Conservation (phyloP, 2,329 filamentous ascomycete genomes). For the Penicillium crustosum region DNA sequence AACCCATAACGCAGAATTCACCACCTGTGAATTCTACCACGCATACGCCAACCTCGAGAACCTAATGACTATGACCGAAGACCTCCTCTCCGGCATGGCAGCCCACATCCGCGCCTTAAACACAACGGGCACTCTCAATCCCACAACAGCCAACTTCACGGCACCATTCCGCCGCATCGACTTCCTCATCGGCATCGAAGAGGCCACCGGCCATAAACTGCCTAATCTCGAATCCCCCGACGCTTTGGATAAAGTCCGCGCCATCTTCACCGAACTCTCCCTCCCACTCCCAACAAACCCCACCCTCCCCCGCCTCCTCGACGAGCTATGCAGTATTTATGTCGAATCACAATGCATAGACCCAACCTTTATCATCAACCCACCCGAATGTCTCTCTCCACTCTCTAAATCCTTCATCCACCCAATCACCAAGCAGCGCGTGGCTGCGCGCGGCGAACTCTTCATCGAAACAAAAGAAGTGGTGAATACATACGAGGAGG, state of each 20-base stretch:
- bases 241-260: slow-evolving; percentile 60
- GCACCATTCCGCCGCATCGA: slow-evolving; percentile 65
- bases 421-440: slow-evolving; percentile 64
- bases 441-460: slow-evolving; percentile 80
- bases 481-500: slow-evolving; percentile 97
- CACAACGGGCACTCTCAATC: slow-evolving; percentile 43
- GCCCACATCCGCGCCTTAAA: slow-evolving; percentile 51
- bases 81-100: slow-evolving; percentile 63
- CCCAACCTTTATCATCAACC: slow-evolving; percentile 84
- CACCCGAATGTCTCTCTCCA: slow-evolving; percentile 87
- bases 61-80: slow-evolving; percentile 73
- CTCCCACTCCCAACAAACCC: slow-evolving; percentile 53
- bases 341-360: slow-evolving; percentile 72
- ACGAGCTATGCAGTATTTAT: slow-evolving; percentile 72
- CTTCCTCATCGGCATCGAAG: slow-evolving; percentile 78
- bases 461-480: slow-evolving; percentile 79
- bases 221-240: slow-evolving; percentile 59
- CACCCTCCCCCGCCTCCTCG: slow-evolving; percentile 71
- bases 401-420: slow-evolving; percentile 84
- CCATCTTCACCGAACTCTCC: slow-evolving; percentile 53
- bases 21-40: slow-evolving; percentile 95
- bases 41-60: slow-evolving; percentile 75
- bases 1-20: slow-evolving; percentile 96
- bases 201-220: slow-evolving; percentile 62
- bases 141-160: slow-evolving; percentile 58